A percentile compares a stretch with the other conserved stretches of the same genome.
These are phyloP conservation scores for Yarrowia sp. DNA, from an alignment of 805 yeast genomes.

Conservation along the genomic window DNA sequence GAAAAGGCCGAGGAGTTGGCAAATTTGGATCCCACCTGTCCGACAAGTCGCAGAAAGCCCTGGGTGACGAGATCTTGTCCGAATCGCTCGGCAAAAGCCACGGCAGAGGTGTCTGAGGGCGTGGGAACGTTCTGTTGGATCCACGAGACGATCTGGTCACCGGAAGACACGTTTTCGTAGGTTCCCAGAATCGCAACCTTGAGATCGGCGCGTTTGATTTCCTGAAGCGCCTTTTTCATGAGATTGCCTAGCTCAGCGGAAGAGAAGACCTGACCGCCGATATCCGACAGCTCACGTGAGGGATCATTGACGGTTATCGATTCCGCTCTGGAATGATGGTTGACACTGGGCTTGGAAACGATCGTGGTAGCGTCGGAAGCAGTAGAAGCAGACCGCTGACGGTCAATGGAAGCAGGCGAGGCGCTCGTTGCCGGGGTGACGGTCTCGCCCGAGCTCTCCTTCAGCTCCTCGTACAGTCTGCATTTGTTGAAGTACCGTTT, in stretches of 20 bases:
- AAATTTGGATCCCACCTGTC: conserved; percentile 64
- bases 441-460: conserved; percentile 12
- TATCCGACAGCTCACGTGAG: conserved; percentile 34
- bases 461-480: conserved; percentile 66
- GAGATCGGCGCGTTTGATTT: conserved; percentile 61
- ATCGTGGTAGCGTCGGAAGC: conserved; percentile 36
- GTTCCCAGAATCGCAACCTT: conserved; percentile 74
- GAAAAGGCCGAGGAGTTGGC: conserved; percentile 75
- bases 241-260: conserved; percentile 55
- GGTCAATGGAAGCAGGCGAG: conserved; percentile 12
- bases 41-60: conserved; percentile 69
- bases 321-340: neutral
- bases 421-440: conserved; percentile 10
- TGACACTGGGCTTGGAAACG: neutral
- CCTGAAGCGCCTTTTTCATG: conserved; percentile 54
- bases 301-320: conserved; percentile 34
- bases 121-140: conserved; percentile 56
- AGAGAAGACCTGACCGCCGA: conserved; percentile 49
- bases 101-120: conserved; percentile 45
- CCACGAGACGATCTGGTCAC: conserved; percentile 68
- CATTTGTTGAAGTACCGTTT: conserved; percentile 80
- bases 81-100: conserved; percentile 69
- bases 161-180: conserved; percentile 66
- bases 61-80: conserved; percentile 73
- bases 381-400: conserved; percentile 14